phyloP scores from a whole-genome alignment of 1,284 basidiomycete species.

The Microbotryum violaceum region DNA sequence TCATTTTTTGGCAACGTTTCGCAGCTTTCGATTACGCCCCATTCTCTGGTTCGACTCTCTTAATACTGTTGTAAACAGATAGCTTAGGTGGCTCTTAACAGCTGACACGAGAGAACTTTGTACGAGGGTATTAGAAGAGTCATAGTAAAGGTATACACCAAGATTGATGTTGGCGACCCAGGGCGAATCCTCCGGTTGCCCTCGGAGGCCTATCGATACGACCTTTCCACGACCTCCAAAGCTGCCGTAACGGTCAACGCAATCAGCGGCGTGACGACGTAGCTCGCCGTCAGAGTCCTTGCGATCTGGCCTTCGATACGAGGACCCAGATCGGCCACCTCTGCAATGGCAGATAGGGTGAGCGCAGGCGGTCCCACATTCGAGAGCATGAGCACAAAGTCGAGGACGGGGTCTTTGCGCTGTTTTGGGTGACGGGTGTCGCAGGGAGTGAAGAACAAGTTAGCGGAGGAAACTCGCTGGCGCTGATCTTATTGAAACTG shows the following conservation, averaged over 20 bases:
- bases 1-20: too few species aligned
- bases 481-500: too few species aligned
- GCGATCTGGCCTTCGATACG: constrained; percentile 36
- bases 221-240: neutral
- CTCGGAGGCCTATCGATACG: too few species aligned
- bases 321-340: constrained; percentile 35
- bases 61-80: too few species aligned
- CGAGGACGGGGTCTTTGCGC: constrained; percentile 32
- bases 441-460: neutral
- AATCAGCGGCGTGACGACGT: constrained; percentile 37
- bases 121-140: too few species aligned
- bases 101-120: too few species aligned
- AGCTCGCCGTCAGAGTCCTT: constrained; percentile 36
- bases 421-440: neutral
- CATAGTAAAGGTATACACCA: too few species aligned
- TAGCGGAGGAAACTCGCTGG: neutral
- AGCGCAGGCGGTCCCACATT: constrained; percentile 42
- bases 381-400: constrained; percentile 38
- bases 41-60: too few species aligned
- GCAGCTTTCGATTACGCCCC: too few species aligned
- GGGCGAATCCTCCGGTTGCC: too few species aligned
- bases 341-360: constrained; percentile 37
- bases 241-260: constrained; percentile 33
- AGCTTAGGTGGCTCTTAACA: too few species aligned
- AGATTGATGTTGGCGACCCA: too few species aligned